Conservation (phyloP, 805 yeast genomes). For the Wickerhamomyces subpelliculosus region DNA sequence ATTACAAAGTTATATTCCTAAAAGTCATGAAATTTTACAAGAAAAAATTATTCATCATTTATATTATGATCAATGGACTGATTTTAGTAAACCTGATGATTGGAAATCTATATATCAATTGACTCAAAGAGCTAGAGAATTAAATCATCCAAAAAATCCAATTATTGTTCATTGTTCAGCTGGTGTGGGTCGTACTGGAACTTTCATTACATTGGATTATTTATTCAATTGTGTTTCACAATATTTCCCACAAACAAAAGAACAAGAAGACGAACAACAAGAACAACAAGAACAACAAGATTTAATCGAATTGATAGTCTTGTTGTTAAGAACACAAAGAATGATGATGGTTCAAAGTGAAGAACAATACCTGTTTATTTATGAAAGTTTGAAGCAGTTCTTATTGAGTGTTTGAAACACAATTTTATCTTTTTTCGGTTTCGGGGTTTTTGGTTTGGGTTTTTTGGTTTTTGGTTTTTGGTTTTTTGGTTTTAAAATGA, state of each 20-base stretch:
- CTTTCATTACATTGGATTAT: conserved; percentile 65
- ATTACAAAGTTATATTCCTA: conserved; percentile 16
- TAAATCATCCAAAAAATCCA: conserved; percentile 31
- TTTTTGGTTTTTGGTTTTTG: no score
- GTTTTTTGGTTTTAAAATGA: no score
- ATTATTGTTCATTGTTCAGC: conserved; percentile 88
- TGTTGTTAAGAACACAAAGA: conserved; percentile 37
- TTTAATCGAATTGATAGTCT: conserved; percentile 32
- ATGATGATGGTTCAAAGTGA: conserved; percentile 43
- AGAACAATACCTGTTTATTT: conserved; percentile 39
- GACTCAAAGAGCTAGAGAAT: conserved; percentile 21
- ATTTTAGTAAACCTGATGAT: conserved; percentile 57
- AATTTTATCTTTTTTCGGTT: no score
- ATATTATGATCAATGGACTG: conserved; percentile 78
- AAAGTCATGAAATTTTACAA: conserved; percentile 31
- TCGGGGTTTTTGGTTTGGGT: no score
- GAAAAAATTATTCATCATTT: conserved; percentile 47
- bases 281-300: conserved; percentile 18
- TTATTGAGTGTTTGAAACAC: neutral
- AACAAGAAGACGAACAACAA: neutral
- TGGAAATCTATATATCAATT: conserved; percentile 26
- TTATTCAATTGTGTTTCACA: conserved; percentile 18
- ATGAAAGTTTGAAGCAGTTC: conserved; percentile 26
- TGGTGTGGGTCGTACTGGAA: conserved; percentile 95
- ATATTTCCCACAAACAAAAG: neutral